A percentile compares a stretch with the other conserved stretches of the same genome.
Conservation (phyloP, 345 rosid species). For the Dipteronia sinensis region DNA sequence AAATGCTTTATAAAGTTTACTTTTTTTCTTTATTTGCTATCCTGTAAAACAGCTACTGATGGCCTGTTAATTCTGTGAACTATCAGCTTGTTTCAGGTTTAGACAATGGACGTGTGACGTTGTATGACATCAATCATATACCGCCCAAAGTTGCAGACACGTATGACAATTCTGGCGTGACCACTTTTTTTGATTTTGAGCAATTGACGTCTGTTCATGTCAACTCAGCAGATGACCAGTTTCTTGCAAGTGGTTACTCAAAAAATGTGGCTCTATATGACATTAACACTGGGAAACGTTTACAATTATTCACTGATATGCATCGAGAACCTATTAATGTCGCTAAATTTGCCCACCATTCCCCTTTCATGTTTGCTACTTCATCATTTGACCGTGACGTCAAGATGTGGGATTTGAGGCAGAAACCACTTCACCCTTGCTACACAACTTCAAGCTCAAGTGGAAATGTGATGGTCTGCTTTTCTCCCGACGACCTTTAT, state of each 20-base stretch:
- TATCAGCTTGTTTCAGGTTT: constrained; percentile 50
- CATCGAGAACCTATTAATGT: constrained; percentile 56
- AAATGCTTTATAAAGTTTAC: too few species aligned
- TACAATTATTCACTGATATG: constrained; percentile 44
- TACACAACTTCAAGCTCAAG: constrained; percentile 50
- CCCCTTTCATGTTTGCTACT: constrained; percentile 52
- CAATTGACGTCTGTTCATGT: constrained; percentile 52
- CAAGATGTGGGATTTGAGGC: constrained; percentile 62
- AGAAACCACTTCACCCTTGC: constrained; percentile 43
- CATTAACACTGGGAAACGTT: constrained; percentile 34
- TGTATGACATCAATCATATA: constrained; percentile 41
- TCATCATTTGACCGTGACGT: constrained; percentile 55
- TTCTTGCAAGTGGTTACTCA: constrained; percentile 54
- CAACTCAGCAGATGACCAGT: constrained; percentile 48
- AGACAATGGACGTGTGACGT: constrained; percentile 48
- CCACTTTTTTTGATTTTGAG: constrained; percentile 42
- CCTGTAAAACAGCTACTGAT: constrained; percentile 12
- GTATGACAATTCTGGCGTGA: constrained; percentile 16
- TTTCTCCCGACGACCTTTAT: constrained; percentile 53
- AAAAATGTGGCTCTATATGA: constrained; percentile 49
- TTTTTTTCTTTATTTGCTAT: constrained; percentile 5
- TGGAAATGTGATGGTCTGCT: constrained; percentile 62
- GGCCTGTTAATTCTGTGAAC: constrained; percentile 14
- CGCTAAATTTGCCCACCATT: constrained; percentile 50
- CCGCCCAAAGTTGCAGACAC: constrained; percentile 26